Evolutionary conservation across 768 basidiomycete genomes (phyloP).

Genomic region (Trametes punicea): DNA sequence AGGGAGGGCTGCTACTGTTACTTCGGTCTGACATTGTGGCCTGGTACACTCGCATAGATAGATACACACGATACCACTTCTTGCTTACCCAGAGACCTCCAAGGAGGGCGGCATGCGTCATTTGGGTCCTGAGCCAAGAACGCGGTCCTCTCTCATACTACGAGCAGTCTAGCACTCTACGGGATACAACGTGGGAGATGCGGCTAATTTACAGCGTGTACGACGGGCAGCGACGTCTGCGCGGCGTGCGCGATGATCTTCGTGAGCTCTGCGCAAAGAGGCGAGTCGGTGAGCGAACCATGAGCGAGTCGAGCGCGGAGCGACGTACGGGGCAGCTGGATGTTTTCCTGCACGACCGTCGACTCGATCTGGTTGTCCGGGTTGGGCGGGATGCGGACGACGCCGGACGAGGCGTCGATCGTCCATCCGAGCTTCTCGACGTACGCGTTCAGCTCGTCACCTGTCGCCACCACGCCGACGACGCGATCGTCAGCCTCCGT

Average conservation of each 20-base stretch:
- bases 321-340: slow-evolving; percentile 74
- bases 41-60: not conserved
- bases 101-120: too few relatives aligned
- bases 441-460: slow-evolving; percentile 54
- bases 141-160: not conserved
- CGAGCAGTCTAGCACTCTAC: not conserved
- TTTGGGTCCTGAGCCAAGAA: too few relatives aligned
- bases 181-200: not conserved
- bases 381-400: slow-evolving; percentile 73
- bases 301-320: not conserved
- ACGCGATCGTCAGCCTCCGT: not conserved
- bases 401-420: slow-evolving; percentile 47
- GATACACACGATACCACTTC: slow-evolving; percentile 1
- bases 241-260: slow-evolving; percentile 75
- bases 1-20: not conserved
- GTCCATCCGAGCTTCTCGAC: slow-evolving; percentile 67
- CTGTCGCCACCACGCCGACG: slow-evolving; percentile 32
- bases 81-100: not conserved
- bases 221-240: slow-evolving; percentile 34
- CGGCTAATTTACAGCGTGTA: slow-evolving; percentile 14
- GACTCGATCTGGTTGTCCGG: slow-evolving; percentile 88
- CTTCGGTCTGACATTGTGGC: not conserved
- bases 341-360: slow-evolving; percentile 77
- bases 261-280: slow-evolving; percentile 50
- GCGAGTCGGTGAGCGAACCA: not conserved